Evolutionary conservation across 345 rosid genomes (phyloP).

Genomic region (Arabis alpina): DNA sequence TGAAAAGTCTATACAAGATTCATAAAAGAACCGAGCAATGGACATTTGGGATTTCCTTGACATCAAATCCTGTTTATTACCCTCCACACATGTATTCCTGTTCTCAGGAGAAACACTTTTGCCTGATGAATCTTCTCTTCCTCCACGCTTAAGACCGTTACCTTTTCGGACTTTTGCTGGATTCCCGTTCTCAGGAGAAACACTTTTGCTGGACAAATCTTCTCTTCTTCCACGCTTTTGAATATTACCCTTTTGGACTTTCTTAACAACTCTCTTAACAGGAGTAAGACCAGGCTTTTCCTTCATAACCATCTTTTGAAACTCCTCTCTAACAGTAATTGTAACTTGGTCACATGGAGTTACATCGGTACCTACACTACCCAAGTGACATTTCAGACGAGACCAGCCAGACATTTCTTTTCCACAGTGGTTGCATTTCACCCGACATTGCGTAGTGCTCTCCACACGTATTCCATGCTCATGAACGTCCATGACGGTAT

Average conservation of each 20-base stretch:
- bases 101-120: slow-evolving; percentile 9
- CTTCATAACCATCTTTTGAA: slow-evolving; percentile 21
- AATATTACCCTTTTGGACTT: background rate
- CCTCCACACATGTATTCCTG: background rate
- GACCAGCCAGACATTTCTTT: no score
- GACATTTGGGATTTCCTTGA: slow-evolving; percentile 36
- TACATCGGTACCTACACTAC: slow-evolving; percentile 45
- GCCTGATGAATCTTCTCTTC: slow-evolving; percentile 13
- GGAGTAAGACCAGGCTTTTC: slow-evolving; percentile 17
- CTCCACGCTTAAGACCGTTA: slow-evolving; percentile 18
- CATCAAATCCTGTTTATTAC: slow-evolving; percentile 22
- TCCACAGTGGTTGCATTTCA: no score
- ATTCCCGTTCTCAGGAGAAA: slow-evolving; percentile 10
- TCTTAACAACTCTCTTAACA: slow-evolving; percentile 1
- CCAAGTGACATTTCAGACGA: no score
- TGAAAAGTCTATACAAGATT: slow-evolving; percentile 49
- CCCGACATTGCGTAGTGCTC: no score
- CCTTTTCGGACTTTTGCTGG: background rate
- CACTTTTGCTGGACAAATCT: background rate
- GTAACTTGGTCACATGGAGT: slow-evolving; percentile 52
- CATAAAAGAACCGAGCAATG: slow-evolving; percentile 53
- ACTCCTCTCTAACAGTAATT: slow-evolving; percentile 40
- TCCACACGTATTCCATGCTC: no score
- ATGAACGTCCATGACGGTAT: no score
- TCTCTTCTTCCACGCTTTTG: slow-evolving; percentile 4